Evolutionary conservation across 2,329 filamentous ascomycete genomes (phyloP).

Genomic region (Fusarium neocosmosporiellum): DNA sequence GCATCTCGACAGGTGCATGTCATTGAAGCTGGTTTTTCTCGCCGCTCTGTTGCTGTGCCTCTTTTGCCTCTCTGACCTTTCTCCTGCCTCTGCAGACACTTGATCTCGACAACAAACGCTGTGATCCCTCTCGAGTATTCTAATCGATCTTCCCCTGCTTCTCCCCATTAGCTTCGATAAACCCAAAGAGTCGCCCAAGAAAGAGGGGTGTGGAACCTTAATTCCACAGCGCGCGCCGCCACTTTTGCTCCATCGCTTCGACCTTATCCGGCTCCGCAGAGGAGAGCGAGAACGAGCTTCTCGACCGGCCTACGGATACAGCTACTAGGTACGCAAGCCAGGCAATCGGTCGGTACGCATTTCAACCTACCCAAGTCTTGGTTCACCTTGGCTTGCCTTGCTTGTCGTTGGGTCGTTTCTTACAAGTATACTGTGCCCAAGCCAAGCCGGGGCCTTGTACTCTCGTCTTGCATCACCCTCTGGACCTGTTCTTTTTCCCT

Average conservation of each 20-base stretch:
- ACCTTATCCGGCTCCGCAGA: slow-evolving; percentile 39
- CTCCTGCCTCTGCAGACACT: not conserved
- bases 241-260: slow-evolving; percentile 34
- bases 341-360: slow-evolving; percentile 4
- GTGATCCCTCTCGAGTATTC: not conserved
- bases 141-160: slow-evolving; percentile 14
- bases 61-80: not conserved
- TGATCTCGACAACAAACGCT: slow-evolving; percentile 5
- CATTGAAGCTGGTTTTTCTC: slow-evolving; percentile 22
- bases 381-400: slow-evolving; percentile 15
- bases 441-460: slow-evolving; percentile 1
- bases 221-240: slow-evolving; percentile 38
- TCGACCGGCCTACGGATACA: slow-evolving; percentile 11
- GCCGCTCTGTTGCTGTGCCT: not conserved
- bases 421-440: slow-evolving; percentile 6
- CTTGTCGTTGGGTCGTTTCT: slow-evolving; percentile 16
- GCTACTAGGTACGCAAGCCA: not conserved
- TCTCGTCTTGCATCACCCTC: slow-evolving; percentile 23
- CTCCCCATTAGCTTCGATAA: slow-evolving; percentile 7
- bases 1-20: slow-evolving; percentile 22
- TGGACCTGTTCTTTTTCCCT: slow-evolving; percentile 24
- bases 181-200: slow-evolving; percentile 16
- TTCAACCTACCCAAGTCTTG: not conserved
- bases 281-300: slow-evolving; percentile 17
- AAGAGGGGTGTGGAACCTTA: slow-evolving; percentile 45